Conservation (phyloP, 495 filamentous ascomycete species). For the Halenospora varia region DNA sequence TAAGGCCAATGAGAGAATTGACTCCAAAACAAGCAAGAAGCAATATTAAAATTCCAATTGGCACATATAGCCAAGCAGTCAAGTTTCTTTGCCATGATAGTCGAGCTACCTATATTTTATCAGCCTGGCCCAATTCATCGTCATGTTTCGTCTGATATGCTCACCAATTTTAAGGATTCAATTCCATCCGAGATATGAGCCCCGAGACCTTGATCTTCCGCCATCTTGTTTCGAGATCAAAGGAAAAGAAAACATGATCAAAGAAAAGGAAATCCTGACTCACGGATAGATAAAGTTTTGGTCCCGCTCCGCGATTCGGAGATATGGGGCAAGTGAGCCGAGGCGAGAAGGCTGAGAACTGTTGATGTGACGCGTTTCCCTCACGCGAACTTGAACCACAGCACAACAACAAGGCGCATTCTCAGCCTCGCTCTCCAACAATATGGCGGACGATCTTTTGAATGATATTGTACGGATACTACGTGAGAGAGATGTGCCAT, state of each 20-base stretch:
- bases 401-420: slow-evolving; percentile 11
- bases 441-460: slow-evolving; percentile 20
- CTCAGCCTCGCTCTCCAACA: slow-evolving; percentile 13
- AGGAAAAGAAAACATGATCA: neutral
- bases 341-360: neutral
- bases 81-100: slow-evolving; percentile 34
- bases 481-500: slow-evolving; percentile 25
- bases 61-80: slow-evolving; percentile 45
- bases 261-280: neutral
- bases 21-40: slow-evolving; percentile 48
- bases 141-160: neutral
- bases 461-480: slow-evolving; percentile 17
- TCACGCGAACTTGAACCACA: neutral
- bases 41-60: slow-evolving; percentile 40
- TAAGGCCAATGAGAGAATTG: slow-evolving; percentile 41
- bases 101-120: slow-evolving; percentile 16
- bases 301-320: slow-evolving; percentile 1
- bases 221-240: slow-evolving; percentile 1
- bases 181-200: slow-evolving; percentile 10
- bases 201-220: neutral
- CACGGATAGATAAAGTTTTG: slow-evolving; percentile 1
- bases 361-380: neutral
- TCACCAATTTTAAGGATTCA: slow-evolving; percentile 20
- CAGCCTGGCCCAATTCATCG: slow-evolving; percentile 7
- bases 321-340: neutral